Base-by-base conservation (phyloP, 148 eudicot genomes). In the Mesembryanthemum crystallinum region DNA sequence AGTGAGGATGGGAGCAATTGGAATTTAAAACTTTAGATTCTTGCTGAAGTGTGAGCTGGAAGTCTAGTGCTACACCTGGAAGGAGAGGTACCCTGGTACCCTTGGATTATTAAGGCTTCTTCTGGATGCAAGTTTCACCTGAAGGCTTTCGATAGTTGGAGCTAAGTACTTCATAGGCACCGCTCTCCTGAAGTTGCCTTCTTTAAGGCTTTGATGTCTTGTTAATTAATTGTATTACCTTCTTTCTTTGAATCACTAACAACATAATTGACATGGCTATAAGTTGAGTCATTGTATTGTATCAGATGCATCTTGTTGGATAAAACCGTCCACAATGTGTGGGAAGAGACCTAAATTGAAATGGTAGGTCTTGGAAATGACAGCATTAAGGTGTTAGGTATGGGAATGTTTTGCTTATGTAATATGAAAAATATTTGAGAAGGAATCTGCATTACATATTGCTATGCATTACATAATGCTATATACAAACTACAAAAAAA, bases 91-190 rank as follows among this genome's bases (percentile, higher is more conserved):
- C 57, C 57, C 21, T 3, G n/a, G 57, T 15, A 18, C 57, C 57
- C 21, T 3, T 15, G 57, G 10, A 17, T 52, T 52, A 20, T 15
- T 11, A 20, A 20, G 2, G 45, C 17, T 37, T 65, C 42, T 37
- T 37, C 33, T 35, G 43, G 43, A 65, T 35, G 49, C 69, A 35
- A 65, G 69, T 21, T 65, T 20, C 69, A 65, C 37, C n/a, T 32
- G 18, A 37, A 23, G 12, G 28, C 69, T 37, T n/a, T 64, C 23
- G 20, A 64, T 32, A 35, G 39, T 65, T 35, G 69, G 28, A 33
- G 69, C 14, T 27, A 7, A 28, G 32, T n/a, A 25, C 45, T 65
- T 35, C 7, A 10, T 37, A 37, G 27, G 20, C 27, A 35, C 17
- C 69, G 37, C 42, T n/a, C 42, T 27, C 35, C 14, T 27, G 18